Evolutionary conservation across 352 stramenopile species (phyloP).

Genomic region (Phytophthora vignae): DNA sequence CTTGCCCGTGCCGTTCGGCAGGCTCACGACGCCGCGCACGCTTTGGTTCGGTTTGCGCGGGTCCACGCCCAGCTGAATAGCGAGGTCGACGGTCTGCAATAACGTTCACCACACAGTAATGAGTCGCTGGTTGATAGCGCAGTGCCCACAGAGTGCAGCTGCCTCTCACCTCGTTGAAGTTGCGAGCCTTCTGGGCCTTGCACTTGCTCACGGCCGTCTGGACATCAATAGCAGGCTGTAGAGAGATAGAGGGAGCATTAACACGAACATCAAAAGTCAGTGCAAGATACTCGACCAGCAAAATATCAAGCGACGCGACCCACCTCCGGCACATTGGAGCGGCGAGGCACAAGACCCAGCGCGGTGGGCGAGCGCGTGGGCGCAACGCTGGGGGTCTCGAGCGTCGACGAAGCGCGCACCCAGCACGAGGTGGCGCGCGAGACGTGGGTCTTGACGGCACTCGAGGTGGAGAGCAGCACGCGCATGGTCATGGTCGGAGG

Average conservation of each 20-base stretch:
- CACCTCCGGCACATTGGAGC: slow-evolving; percentile 61
- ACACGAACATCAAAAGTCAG: slow-evolving; percentile 13
- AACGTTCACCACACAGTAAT: slow-evolving; percentile 13
- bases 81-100: slow-evolving; percentile 82
- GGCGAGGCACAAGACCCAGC: slow-evolving; percentile 70
- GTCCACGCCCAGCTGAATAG: slow-evolving; percentile 86
- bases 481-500: slow-evolving; percentile 47
- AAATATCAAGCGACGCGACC: background rate
- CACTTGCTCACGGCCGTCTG: slow-evolving; percentile 61
- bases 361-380: slow-evolving; percentile 66
- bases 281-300: background rate
- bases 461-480: slow-evolving; percentile 48
- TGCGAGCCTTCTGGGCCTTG: slow-evolving; percentile 71
- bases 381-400: slow-evolving; percentile 27
- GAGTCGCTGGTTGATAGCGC: background rate
- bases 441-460: slow-evolving; percentile 38
- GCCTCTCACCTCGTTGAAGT: slow-evolving; percentile 84
- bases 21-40: slow-evolving; percentile 84
- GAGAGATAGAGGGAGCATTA: background rate
- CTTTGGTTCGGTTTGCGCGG: slow-evolving; percentile 91
- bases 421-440: slow-evolving; percentile 49
- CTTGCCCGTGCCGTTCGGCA: slow-evolving; percentile 91
- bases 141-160: background rate
- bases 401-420: slow-evolving; percentile 55
- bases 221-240: slow-evolving; percentile 65